Base-by-base conservation (phyloP, 2,329 filamentous ascomycete species). In the Daldinia eschscholtzii region DNA sequence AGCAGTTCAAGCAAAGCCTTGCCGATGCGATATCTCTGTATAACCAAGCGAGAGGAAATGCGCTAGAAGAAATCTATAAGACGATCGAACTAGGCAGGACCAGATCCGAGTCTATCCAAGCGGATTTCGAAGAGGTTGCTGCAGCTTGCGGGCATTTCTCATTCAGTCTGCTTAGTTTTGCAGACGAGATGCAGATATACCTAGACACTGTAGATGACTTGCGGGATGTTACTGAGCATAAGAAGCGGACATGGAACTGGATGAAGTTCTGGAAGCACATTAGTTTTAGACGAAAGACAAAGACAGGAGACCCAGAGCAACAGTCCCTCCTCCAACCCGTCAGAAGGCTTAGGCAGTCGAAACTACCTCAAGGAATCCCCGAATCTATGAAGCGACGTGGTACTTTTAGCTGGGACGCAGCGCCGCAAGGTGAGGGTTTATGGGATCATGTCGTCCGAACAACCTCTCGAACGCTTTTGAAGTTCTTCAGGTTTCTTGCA, bases 61-160 rank as follows among this genome's bases (percentile, higher is more conserved):
- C 96, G 0, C 83, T 99, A 6, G 86, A 90, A 64, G 87, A 92
- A 64, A 85, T 99, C 0, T 98, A 99, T 79, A 89, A 88, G 70
- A 92, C 88, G 58, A 93, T 94, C 67, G 90, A 94, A 73, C 84
- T 94, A 42, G 88, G 88, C 10, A 88, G 88, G 65, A 84, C 89
- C 2, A 87, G 89, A 46, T 90, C 91, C 0, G 86, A 93, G 59
- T 91, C 92, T 69, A 87, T 95, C 7, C 91, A 97, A 76, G 96
- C 95, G 2, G 96, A 98, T 79, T 94, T 97, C 64, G 96, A 99
- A 79, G 96, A 99, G 80, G 94, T 98, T 10, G 94, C 95, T 44
- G 95, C 96, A n/a, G 97, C 94, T 64, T 99, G 96, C 76, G 95
- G 96, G 0, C 94, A 98, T 80, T 99, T 98, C 77, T 95, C 93